Evolutionary conservation across 495 filamentous ascomycete species (phyloP).

Genomic region (Penicillium longicatenatum): DNA sequence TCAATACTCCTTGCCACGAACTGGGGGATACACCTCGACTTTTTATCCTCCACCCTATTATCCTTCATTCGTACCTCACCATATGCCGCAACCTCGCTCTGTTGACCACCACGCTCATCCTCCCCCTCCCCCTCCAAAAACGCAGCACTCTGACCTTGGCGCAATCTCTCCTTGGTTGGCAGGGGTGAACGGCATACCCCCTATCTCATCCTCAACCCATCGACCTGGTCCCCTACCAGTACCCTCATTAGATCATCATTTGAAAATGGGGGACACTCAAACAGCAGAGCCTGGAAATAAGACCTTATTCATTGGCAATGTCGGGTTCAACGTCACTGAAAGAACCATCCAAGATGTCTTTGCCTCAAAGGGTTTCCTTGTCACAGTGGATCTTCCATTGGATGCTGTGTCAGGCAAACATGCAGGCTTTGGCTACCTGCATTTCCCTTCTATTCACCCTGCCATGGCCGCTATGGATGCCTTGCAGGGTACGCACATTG

Average conservation of each 20-base stretch:
- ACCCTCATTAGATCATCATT: background rate
- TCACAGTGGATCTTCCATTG: conserved; percentile 80
- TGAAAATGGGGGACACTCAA: background rate
- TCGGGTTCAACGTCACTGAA: conserved; percentile 80
- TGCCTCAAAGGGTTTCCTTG: conserved; percentile 67
- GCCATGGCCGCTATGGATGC: conserved; percentile 73
- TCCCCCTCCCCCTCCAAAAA: background rate
- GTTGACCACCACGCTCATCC: background rate
- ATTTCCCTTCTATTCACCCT: conserved; percentile 73
- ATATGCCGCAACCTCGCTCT: background rate
- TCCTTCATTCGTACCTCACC: background rate
- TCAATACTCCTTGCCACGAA: background rate
- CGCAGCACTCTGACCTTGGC: background rate
- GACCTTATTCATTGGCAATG: conserved; percentile 90
- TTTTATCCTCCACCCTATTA: background rate
- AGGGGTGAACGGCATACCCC: background rate
- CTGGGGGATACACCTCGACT: background rate
- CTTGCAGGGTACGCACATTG: conserved; percentile 74
- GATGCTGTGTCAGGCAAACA: conserved; percentile 76
- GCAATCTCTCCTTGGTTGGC: background rate
- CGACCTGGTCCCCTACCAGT: background rate
- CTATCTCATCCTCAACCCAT: background rate
- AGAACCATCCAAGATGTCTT: conserved; percentile 74
- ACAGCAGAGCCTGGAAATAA: conserved; percentile 54
- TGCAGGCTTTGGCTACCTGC: conserved; percentile 93